Conservation (phyloP, 1,284 basidiomycete species). For the Marasmius tenuissimus region DNA sequence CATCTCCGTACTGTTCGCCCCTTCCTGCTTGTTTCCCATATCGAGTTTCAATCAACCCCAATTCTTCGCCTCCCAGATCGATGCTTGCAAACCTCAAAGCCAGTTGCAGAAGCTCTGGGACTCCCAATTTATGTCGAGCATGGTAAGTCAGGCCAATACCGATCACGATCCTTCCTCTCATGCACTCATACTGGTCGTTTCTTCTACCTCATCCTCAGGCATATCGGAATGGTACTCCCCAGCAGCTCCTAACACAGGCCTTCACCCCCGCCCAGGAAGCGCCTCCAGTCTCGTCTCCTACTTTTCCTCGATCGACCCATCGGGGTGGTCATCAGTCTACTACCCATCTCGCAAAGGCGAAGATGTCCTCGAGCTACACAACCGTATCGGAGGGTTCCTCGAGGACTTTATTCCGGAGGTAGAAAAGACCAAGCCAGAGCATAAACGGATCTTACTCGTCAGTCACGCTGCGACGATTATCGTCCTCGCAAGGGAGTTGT, state of each 20-base stretch:
- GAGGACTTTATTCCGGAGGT: slow-evolving; percentile 50
- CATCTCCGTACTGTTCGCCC: slow-evolving; percentile 74
- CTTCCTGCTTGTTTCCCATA: neutral
- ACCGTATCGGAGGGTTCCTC: slow-evolving; percentile 56
- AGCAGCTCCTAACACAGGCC: slow-evolving; percentile 60
- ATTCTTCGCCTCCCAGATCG: slow-evolving; percentile 54
- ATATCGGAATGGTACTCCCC: slow-evolving; percentile 86
- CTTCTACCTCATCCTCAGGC: slow-evolving; percentile 41
- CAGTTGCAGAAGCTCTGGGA: slow-evolving; percentile 58
- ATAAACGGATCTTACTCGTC: slow-evolving; percentile 63
- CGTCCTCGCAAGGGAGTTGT: slow-evolving; percentile 62
- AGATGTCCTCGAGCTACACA: slow-evolving; percentile 61
- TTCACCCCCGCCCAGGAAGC: slow-evolving; percentile 68
- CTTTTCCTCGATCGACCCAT: slow-evolving; percentile 60
- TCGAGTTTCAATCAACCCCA: neutral
- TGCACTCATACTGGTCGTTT: neutral
- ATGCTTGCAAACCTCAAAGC: slow-evolving; percentile 78
- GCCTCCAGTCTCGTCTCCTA: slow-evolving; percentile 50
- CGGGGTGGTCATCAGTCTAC: slow-evolving; percentile 60
- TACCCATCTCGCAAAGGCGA: slow-evolving; percentile 77
- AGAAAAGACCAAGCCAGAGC: slow-evolving; percentile 41
- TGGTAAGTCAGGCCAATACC: slow-evolving; percentile 39
- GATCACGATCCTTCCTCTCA: neutral
- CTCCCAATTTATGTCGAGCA: slow-evolving; percentile 77
- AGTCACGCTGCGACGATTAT: slow-evolving; percentile 82